phyloP scores from a whole-genome alignment of 768 basidiomycete genomes.

The Psilocybe sp. region DNA sequence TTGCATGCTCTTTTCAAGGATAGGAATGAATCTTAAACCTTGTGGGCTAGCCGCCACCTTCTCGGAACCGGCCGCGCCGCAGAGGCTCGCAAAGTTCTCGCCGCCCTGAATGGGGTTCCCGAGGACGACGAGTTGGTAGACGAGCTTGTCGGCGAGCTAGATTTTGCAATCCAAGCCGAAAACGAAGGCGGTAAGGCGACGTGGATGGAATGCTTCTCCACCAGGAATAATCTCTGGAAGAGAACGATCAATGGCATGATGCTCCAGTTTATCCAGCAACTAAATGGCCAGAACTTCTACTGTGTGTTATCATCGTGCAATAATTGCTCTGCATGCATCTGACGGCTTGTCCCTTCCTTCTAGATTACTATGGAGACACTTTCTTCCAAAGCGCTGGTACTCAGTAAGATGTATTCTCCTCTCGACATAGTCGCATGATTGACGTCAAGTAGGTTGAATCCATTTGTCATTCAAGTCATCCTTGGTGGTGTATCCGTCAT shows the following conservation, averaged over 20 bases:
- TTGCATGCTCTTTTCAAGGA: neutral
- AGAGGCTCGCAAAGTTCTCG: conserved; percentile 62
- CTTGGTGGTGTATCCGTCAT: conserved; percentile 73
- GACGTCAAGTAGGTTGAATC: conserved; percentile 40
- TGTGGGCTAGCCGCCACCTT: conserved; percentile 53
- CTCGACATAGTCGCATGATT: neutral
- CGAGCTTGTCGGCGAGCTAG: conserved; percentile 62
- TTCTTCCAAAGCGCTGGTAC: conserved; percentile 81
- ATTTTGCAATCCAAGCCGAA: conserved; percentile 63
- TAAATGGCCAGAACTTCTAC: conserved; percentile 82
- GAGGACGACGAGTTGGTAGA: conserved; percentile 55
- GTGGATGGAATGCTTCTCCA: conserved; percentile 77
- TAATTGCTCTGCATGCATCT: neutral
- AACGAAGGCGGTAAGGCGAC: conserved; percentile 80
- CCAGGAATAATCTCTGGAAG: conserved; percentile 65
- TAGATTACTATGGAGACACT: conserved; percentile 77
- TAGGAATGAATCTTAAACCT: neutral
- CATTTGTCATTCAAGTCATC: conserved; percentile 72
- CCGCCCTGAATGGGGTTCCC: conserved; percentile 62
- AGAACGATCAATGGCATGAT: conserved; percentile 80
- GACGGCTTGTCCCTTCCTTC: neutral
- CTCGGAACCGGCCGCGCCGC: conserved; percentile 50
- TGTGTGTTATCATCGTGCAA: conserved; percentile 36
- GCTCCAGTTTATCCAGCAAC: conserved; percentile 77
- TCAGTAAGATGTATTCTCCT: conserved; percentile 30